Evolutionary conservation across 768 basidiomycete genomes (phyloP), one percentile per base, ranked within the genome.

Genomic region (Phaeotremella skinneri): DNA sequence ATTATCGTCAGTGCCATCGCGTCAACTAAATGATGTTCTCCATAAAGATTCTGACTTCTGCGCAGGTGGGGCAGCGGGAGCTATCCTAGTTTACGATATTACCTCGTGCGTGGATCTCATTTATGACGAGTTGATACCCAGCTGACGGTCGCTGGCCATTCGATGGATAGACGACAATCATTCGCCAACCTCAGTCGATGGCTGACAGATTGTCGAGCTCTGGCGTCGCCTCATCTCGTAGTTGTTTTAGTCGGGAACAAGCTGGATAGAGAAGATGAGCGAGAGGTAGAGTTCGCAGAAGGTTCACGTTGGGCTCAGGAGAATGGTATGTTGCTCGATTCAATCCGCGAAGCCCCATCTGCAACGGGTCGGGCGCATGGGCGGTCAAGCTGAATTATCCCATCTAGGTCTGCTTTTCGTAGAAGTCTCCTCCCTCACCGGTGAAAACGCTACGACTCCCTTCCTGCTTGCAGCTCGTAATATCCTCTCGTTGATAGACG

Each of bases 241-340:
- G 76, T 77, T 11, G 79, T 80, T 2, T 59, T 78, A 6, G 91
- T 99, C 20, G 96, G 96, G 48, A 97, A 92, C 78, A 98, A 99
- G 80, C 84, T 88, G 14, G 96, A 99, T 76, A 82, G 85, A 68
- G 94, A 97, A 70, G 93, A 96, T 52, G 91, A 79, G 26, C 81
- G 96, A 52, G 89, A 98, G 76, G 92, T 99, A 37, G 90, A 94
- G 68, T 96, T 90, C 86, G 83, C 87, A 25, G 96, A 99, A 78
- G 96, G 91, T 9, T 91, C 89, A 69, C 81, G 84, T 72, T 99
- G 92, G 92, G 94, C 96, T 20, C 88, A 91, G 49, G 90, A 93
- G 76, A 92, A 98, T 75, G 89, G 92, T 91, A 42, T 20, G 77
- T 67, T n/a, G n/a, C 43, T 21, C 13, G 37, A 9, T 39, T 9